These are phyloP conservation scores for Botrytis sinoallii DNA, from an alignment of 2,329 filamentous ascomycete genomes.

Conservation along the genomic window DNA sequence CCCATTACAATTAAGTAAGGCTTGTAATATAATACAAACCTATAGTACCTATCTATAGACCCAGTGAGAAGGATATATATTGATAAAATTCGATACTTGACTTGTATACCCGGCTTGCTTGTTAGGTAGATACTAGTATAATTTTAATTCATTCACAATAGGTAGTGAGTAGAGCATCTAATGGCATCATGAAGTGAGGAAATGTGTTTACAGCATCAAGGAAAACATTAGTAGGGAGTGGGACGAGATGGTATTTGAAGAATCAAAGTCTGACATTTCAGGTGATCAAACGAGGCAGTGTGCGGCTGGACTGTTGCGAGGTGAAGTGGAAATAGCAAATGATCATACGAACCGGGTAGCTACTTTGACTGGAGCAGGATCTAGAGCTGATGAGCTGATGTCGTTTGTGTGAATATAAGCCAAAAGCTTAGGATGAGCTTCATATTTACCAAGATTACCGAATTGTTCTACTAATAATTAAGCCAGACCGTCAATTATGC, in stretches of 20 bases:
- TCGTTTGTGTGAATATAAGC: constrained; percentile 42
- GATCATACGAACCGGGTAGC: neutral
- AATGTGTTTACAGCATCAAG: neutral
- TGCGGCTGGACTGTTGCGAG: neutral
- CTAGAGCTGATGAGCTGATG: neutral
- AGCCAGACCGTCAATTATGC: neutral
- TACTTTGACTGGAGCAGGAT: neutral
- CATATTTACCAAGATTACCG: neutral
- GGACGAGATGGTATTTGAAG: neutral
- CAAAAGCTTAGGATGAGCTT: constrained; percentile 39
- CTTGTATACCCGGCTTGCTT: too few species aligned
- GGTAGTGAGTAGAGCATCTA: neutral
- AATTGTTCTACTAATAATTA: constrained; percentile 15
- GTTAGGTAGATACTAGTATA: neutral
- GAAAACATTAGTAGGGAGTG: neutral
- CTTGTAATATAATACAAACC: constrained; percentile 46
- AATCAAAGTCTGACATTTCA: neutral
- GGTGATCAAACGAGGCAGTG: neutral
- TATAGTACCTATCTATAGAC: constrained; percentile 47
- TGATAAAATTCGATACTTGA: neutral
- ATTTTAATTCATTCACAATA: neutral
- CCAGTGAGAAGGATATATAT: constrained; percentile 43
- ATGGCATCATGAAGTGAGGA: neutral
- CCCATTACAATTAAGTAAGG: constrained; percentile 34
- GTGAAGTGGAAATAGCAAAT: neutral